These are phyloP conservation scores for Isabelozyma rhagii DNA, from an alignment of 805 yeast species.

Conservation along the genomic window DNA sequence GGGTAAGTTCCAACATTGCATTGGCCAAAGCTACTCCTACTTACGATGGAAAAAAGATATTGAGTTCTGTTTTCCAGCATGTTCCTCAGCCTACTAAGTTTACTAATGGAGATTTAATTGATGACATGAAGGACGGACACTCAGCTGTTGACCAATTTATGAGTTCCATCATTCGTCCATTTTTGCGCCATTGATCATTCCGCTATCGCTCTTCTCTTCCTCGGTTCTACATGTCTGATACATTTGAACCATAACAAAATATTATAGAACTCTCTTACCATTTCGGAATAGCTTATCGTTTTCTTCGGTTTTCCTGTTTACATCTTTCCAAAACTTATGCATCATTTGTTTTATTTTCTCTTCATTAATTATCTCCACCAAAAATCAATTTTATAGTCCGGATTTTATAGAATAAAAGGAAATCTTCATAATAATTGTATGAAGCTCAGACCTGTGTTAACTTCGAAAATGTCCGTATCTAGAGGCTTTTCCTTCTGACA, in stretches of 20 bases:
- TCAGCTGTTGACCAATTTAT: background rate
- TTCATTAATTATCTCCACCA: background rate
- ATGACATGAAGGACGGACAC: background rate
- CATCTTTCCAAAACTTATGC: background rate
- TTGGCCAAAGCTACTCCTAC: conserved; percentile 1
- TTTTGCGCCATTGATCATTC: background rate
- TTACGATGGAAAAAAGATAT: background rate
- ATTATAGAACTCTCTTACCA: no score
- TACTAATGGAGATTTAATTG: background rate
- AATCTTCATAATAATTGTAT: background rate
- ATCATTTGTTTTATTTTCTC: background rate
- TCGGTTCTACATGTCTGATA: background rate
- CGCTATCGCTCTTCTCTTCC: background rate
- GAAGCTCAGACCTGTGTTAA: no score
- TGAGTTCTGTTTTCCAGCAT: background rate
- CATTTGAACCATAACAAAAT: no score
- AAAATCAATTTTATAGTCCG: background rate
- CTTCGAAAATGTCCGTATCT: no score
- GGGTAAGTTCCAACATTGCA: background rate
- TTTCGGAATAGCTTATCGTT: no score
- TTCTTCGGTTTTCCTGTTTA: background rate
- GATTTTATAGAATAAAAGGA: background rate
- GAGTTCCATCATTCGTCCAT: background rate
- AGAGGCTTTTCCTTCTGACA: background rate
- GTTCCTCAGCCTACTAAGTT: background rate